Evolutionary conservation across 1,284 basidiomycete species (phyloP), one percentile per base, ranked within the genome.

Genomic region (Tilletiaria anomala): DNA sequence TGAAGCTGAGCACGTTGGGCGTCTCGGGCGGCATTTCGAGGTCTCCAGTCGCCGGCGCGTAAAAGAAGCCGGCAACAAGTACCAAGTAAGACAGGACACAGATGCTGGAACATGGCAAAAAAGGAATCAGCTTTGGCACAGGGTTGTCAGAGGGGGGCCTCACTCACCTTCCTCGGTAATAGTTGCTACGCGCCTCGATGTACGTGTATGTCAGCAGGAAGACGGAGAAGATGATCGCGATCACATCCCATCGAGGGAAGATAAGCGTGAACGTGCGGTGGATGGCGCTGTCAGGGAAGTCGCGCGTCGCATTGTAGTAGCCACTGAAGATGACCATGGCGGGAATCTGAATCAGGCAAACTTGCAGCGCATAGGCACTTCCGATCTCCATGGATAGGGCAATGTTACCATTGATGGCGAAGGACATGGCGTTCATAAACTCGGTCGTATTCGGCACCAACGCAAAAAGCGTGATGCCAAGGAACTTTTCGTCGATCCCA

Each of bases 401-500:
- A 53, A 99, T 97, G 68, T 97, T 97, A 12, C 84, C 91, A 60
- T 93, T 84, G 56, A 99, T 71, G 14, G 93, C 91, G 62, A 99
- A 99, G n/a, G 87, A 91, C 61, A 97, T 93, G 42, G 93, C 93
- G 66, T 97, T 97, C 91, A 97, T 96, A 68, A 99, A 97, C 70
- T 99, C 93, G 16, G 93, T 97, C 14, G 89, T 94, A 68, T 97
- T 97, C 8, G 93, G 93, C 0, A 97, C 89, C 23, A 99, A 76
- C 2, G 93, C 91, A 60, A 99, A 97, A 6, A 99, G 74, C 0
- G 89, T 96, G 44, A 97, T 76, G 35, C 93, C 93, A 22, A 99
- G 75, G 73, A 97, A 91, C 67, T 99, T 99, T 66, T 97, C 91
- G 50, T 93, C 85, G 29, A 97, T 83, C 0, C 86, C 85, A 0